Conservation (phyloP, 179 eudicot species). For the Monotropa hypopitys region DNA sequence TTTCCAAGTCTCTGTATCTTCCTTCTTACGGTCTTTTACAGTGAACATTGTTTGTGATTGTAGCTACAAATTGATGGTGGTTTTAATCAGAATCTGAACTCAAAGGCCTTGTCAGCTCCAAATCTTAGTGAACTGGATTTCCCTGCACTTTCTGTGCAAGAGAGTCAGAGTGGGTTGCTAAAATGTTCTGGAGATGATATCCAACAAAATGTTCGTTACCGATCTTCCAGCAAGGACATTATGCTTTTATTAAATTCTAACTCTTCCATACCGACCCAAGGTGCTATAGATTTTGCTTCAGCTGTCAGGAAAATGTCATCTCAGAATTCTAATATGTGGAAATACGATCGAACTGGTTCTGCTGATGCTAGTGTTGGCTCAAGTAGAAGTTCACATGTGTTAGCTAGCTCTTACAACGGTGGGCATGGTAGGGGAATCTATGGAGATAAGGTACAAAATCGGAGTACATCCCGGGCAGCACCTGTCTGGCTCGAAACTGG, state of each 20-base stretch:
- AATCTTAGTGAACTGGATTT: slow-evolving; percentile 61
- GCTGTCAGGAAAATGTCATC: slow-evolving; percentile 80
- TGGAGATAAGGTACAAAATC: slow-evolving; percentile 49
- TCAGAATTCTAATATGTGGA: slow-evolving; percentile 65
- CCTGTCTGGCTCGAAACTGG: slow-evolving; percentile 97
- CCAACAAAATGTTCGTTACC: slow-evolving; percentile 44
- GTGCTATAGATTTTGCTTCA: slow-evolving; percentile 74
- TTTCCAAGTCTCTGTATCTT: neutral
- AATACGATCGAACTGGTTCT: slow-evolving; percentile 61
- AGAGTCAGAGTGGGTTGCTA: slow-evolving; percentile 34
- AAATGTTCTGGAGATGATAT: slow-evolving; percentile 47
- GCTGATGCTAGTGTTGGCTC: slow-evolving; percentile 57
- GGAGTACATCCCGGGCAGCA: slow-evolving; percentile 49
- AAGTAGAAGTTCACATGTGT: slow-evolving; percentile 55
- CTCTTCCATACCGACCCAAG: slow-evolving; percentile 46
- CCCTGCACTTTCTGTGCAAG: slow-evolving; percentile 56
- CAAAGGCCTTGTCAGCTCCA: slow-evolving; percentile 65
- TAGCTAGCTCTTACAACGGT: slow-evolving; percentile 42
- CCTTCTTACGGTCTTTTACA: neutral
- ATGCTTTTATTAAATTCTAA: slow-evolving; percentile 40
- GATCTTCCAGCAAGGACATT: slow-evolving; percentile 45
- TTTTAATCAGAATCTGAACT: slow-evolving; percentile 42
- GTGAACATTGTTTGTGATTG: slow-evolving; percentile 16
- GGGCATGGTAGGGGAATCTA: slow-evolving; percentile 44
- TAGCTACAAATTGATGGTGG: slow-evolving; percentile 86